Evolutionary conservation across 108 stramenopile species (phyloP), one percentile per base, ranked within the genome.

Genomic region (Cyclotella kingstonii): DNA sequence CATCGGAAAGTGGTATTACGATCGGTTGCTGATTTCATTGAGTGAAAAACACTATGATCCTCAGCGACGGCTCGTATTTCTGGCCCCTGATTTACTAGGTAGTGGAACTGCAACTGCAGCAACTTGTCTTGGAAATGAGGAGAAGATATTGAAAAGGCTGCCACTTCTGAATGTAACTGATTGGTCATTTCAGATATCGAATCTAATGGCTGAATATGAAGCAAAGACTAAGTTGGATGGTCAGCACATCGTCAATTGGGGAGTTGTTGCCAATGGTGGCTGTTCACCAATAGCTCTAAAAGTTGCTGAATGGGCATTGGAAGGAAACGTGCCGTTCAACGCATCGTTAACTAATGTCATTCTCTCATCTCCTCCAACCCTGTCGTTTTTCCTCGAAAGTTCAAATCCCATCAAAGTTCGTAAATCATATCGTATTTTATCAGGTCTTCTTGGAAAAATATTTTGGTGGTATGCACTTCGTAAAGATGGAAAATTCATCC

Each of bases 381-480:
- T 81, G 0, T 60, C 79, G 11, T 83, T 78, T 21, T 81, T 83
- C 47, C 49, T 83, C 14, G 50, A 65, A 4, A 17, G 39, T 4
- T 28, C 61, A 15, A 78, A 80, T 66, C 60, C 70, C 1, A 41
- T 7, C 1, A 76, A 68, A 44, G 79, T 82, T 9, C 68, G 61
- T 5, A 70, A 68, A 50, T 79, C 84, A 9, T 84, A 82, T 50
- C 46, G 54, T 0, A 69, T 66, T 12, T 34, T 84, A 31, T 82
- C 75, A 26, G 81, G 80, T 11, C 25, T 75, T 4, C 23, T 63
- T 1, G 84, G 84, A 5, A 66, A 58, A 9, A 18, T 82, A 23
- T 84, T 84, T 57, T 84, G 84, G 84, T 80, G 76, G 78, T 84
- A 84, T 51, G 57, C 81, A 3, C 58, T 80, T 0, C 65, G 77